Base-by-base conservation (phyloP, 805 yeast genomes). In the Yamadazyma nakazawae region DNA sequence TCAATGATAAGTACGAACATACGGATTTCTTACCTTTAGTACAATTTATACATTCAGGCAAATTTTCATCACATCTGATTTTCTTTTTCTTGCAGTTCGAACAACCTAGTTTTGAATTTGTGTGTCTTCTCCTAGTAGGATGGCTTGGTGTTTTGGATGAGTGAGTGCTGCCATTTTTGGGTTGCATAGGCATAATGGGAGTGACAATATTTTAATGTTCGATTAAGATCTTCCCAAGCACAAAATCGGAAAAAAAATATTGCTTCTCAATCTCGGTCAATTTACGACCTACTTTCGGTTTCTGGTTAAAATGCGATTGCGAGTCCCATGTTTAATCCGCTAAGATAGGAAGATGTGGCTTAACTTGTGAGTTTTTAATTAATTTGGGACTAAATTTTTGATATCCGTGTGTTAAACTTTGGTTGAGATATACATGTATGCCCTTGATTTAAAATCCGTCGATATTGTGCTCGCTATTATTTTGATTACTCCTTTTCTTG, bases 61-160 rank as follows among this genome's bases (percentile, higher is more conserved):
- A 45, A 30, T 47, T 54, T 50, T 64, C 68, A 51, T 64, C 65
- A 50, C 68, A 64, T 39, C 67, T 48, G 31, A 61, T 61, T 48
- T 63, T 63, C 54, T 63, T 64, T 36, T 60, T 49, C 45, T 64
- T 64, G 51, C 68, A 64, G 47, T 62, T 62, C 14, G 53, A 46
- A 44, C 68, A 64, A 5, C 68, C 68, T 21, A 62, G 45, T 47
- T 59, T 62, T 17, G 64, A 59, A 49, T 63, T 63, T 5, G 68
- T 63, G 50, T 63, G 68, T 43, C 50, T 54, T 42, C 64, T 51
- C 34, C 68, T 47, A 18, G 59, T 45, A 5, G 43, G 37, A 28
- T 32, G 47, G 5, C 34, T 28, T 18, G 18, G 41, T 3, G 17
- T 2, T 34, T 26, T 14, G 13, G 41, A n/a, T 13, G 41, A n/a